These are phyloP conservation scores for Salix viminalis DNA, from an alignment of 345 rosid species.

Conservation along the genomic window DNA sequence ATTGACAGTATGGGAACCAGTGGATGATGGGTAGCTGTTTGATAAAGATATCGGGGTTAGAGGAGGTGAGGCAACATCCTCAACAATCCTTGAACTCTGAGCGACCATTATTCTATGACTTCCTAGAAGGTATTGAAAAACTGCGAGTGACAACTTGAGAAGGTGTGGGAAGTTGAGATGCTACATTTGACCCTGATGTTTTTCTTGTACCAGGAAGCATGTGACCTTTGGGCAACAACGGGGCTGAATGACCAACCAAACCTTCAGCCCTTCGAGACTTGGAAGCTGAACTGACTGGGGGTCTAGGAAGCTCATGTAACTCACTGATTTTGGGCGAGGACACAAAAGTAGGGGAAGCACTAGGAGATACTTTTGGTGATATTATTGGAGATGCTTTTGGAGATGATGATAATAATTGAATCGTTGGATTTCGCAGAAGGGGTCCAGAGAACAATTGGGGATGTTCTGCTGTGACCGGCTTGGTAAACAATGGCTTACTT, in stretches of 20 bases:
- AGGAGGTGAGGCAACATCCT: constrained; percentile 57
- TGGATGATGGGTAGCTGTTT: constrained; percentile 15
- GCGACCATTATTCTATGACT: constrained; percentile 22
- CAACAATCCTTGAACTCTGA: constrained; percentile 35
- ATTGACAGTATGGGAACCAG: constrained; percentile 16
- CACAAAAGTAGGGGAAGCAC: constrained; percentile 25
- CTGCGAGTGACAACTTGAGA: constrained; percentile 27
- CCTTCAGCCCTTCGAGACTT: constrained; percentile 15
- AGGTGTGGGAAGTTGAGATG: constrained; percentile 28
- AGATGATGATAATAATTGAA: constrained; percentile 9
- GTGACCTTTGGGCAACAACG: constrained; percentile 12
- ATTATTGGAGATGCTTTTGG: constrained; percentile 35
- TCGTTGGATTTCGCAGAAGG: constrained; percentile 31
- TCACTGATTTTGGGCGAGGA: constrained; percentile 30
- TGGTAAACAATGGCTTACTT: constrained; percentile 15
- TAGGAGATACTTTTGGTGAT: constrained; percentile 19
- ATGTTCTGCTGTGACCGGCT: constrained; percentile 9
- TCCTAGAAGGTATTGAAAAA: constrained; percentile 29
- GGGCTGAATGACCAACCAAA: constrained; percentile 29
- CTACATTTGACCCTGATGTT: not conserved
- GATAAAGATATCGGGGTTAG: constrained; percentile 59
- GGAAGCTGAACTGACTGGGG: constrained; percentile 17
- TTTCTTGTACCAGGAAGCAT: constrained; percentile 10
- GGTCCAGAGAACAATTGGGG: constrained; percentile 67
- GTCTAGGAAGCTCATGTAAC: constrained; percentile 36